phyloP scores from a whole-genome alignment of 2,329 filamentous ascomycete genomes.

The Conoideocrella luteorostrata region DNA sequence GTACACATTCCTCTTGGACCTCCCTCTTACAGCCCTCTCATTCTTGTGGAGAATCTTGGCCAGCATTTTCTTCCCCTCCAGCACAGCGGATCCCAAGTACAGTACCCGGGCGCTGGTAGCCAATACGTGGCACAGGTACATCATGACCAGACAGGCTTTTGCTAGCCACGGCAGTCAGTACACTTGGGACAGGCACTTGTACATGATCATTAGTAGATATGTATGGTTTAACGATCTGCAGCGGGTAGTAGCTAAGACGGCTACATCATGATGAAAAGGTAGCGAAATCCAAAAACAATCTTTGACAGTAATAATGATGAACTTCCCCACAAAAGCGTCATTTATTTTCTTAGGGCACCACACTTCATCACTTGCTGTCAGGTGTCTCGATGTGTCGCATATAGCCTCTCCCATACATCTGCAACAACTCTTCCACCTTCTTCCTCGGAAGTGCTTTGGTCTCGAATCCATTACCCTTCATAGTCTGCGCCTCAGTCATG shows the following conservation, averaged over 20 bases:
- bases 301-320: not conserved
- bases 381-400: no score
- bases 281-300: not conserved
- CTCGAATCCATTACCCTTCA: no score
- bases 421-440: no score
- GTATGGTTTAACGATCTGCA: slow-evolving; percentile 31
- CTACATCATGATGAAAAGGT: not conserved
- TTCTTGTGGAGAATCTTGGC: slow-evolving; percentile 20
- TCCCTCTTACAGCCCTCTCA: slow-evolving; percentile 30
- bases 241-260: slow-evolving; percentile 9
- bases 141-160: slow-evolving; percentile 29
- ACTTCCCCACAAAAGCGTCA: no score
- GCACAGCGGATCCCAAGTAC: slow-evolving; percentile 8
- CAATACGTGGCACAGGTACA: slow-evolving; percentile 29
- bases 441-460: no score
- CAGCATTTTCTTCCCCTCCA: slow-evolving; percentile 14
- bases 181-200: slow-evolving; percentile 33
- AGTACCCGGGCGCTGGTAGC: slow-evolving; percentile 26
- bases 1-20: slow-evolving; percentile 30
- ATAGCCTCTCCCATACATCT: no score
- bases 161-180: slow-evolving; percentile 32
- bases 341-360: no score
- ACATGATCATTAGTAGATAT: slow-evolving; percentile 32
- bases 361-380: no score
- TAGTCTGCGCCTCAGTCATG: no score